Conservation (phyloP, 1,284 basidiomycete species). For the Rhizoctonia solani region DNA sequence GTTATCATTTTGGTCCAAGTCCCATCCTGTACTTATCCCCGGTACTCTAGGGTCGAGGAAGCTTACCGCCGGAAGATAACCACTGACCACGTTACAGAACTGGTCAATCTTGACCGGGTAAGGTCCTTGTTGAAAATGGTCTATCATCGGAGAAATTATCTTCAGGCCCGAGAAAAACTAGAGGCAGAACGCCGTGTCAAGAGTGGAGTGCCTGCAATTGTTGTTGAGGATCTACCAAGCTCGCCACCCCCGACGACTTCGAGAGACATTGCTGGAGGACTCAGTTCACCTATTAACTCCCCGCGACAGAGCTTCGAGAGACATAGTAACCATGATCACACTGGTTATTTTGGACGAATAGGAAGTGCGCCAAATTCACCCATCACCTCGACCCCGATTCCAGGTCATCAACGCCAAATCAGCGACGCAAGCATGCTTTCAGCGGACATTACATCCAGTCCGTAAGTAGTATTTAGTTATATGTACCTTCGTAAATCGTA, state of each 20-base stretch:
- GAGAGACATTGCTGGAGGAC: conserved; percentile 37
- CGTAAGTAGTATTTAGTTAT: neutral
- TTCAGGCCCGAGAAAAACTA: conserved; percentile 52
- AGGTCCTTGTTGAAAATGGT: conserved; percentile 78
- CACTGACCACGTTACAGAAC: conserved; percentile 76
- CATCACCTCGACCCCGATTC: neutral
- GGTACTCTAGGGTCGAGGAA: conserved; percentile 69
- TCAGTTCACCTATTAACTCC: conserved; percentile 14
- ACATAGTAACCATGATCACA: conserved; percentile 15
- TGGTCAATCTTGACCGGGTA: conserved; percentile 84
- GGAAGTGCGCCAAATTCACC: neutral
- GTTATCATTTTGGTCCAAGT: conserved; percentile 43
- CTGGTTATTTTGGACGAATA: conserved; percentile 1
- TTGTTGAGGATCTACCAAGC: conserved; percentile 45
- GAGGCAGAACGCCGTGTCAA: conserved; percentile 47
- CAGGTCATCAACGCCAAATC: conserved; percentile 9
- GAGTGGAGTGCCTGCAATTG: conserved; percentile 46
- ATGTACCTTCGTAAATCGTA: neutral
- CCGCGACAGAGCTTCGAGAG: conserved; percentile 30
- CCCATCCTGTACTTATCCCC: conserved; percentile 30
- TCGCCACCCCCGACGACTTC: conserved; percentile 40
- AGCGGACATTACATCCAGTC: neutral
- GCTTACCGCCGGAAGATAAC: conserved; percentile 74
- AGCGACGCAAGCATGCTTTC: conserved; percentile 27
- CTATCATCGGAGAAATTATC: conserved; percentile 70